phyloP scores from a whole-genome alignment of 2,329 filamentous ascomycete species.

The Trichoderma polysporum region DNA sequence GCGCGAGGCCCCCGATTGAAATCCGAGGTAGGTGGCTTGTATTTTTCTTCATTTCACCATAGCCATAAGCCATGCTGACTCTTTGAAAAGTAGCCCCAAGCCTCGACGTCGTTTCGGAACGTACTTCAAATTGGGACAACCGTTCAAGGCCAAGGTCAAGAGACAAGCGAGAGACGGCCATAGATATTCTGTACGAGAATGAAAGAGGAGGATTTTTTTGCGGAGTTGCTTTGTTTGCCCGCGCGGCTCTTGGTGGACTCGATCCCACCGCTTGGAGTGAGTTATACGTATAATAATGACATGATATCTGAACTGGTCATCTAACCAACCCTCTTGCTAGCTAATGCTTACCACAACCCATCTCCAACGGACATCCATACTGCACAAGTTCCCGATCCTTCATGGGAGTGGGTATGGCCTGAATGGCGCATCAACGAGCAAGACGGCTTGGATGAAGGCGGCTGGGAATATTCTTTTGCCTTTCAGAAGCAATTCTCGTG shows the following conservation, averaged over 20 bases:
- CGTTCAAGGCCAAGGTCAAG: constrained; percentile 38
- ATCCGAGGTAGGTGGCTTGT: constrained; percentile 31
- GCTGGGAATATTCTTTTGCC: constrained; percentile 94
- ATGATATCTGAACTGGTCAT: not conserved
- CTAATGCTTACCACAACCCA: constrained; percentile 63
- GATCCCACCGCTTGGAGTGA: constrained; percentile 80
- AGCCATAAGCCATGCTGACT: not conserved
- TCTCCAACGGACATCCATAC: constrained; percentile 72
- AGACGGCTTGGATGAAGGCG: constrained; percentile 75
- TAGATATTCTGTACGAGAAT: constrained; percentile 95
- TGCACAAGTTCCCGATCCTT: constrained; percentile 89
- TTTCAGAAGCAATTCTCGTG: constrained; percentile 75
- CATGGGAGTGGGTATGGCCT: constrained; percentile 84
- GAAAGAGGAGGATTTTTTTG: constrained; percentile 89
- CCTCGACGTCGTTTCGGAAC: constrained; percentile 21
- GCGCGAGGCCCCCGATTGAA: constrained; percentile 35
- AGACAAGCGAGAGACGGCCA: constrained; percentile 52
- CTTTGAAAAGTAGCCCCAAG: constrained; percentile 32
- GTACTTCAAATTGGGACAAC: not conserved
- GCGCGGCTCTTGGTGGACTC: constrained; percentile 77
- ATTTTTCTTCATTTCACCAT: not conserved
- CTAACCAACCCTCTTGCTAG: constrained; percentile 25
- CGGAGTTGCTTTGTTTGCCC: constrained; percentile 85
- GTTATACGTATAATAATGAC: constrained; percentile 19
- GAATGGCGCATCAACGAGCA: constrained; percentile 69